Base-by-base conservation (phyloP, 148 eudicot species). In the Mesembryanthemum crystallinum region DNA sequence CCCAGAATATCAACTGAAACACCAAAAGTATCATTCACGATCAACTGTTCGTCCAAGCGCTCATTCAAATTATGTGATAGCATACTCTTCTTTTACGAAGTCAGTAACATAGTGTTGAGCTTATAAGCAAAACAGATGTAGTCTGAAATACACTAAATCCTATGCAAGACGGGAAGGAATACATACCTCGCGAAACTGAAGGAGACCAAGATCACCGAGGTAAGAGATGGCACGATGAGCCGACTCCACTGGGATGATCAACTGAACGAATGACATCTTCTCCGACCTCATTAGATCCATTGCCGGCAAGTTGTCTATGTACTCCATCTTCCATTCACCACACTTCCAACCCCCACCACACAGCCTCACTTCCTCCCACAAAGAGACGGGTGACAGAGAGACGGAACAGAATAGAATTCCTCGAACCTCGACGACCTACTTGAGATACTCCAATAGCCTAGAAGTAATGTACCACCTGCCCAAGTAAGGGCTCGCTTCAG, bases 251-350 rank as follows among this genome's bases (percentile, higher is more conserved):
- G 97, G 98, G 25, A 95, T 87, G 25, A 95, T 95, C 43, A 95
- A 88, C 88, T 92, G 98, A 72, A 92, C 89, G 61, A 83, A 81
- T 8, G 92, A 68, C 98, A 95, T 95, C 87, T 89, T 92, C 87
- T 95, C 98, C 62, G 98, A 95, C 66, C 98, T 89, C 98, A 95
- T 90, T 84, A 95, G 91, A 95, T 95, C 97, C 97, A 92, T 95
- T 17, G 74, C 61, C 23, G 98, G 94, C 82, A 91, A 81, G 47
- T 78, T 87, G 83, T 87, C 86, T 58, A 91, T 75, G 84, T 74
- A 89, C 85, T 85, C 89, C 98, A 93, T 93, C 81, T 85, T 85
- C 85, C 90, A 77, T 88, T 59, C 64, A 86, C 87, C 82, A 65
- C 62, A 70, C 71, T 25, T 11, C 71, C 71, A n/a, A 25, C 54